These are phyloP conservation scores for Ceratocystis variospora DNA, from an alignment of 2,329 filamentous ascomycete genomes.

Conservation along the genomic window DNA sequence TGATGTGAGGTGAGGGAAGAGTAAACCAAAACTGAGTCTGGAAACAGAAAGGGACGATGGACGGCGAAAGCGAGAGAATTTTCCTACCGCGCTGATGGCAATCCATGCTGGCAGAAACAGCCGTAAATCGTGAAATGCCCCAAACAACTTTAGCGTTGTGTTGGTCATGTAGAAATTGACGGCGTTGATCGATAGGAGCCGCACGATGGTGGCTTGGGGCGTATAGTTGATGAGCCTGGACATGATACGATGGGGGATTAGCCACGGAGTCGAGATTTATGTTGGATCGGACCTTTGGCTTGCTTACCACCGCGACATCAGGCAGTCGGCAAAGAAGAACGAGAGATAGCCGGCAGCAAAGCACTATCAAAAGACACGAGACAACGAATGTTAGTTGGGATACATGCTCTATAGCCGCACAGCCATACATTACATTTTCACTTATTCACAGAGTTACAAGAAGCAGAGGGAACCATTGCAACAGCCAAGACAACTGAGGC, in stretches of 20 bases:
- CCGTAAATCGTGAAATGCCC: slow-evolving; percentile 54
- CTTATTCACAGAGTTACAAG: no score
- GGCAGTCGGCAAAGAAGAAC: slow-evolving; percentile 72
- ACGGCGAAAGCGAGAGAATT: neutral
- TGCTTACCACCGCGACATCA: slow-evolving; percentile 68
- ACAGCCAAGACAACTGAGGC: neutral
- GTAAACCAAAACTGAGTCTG: no score
- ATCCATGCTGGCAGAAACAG: slow-evolving; percentile 67
- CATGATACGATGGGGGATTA: neutral
- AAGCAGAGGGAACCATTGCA: neutral
- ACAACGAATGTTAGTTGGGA: neutral
- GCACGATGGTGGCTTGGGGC: slow-evolving; percentile 64
- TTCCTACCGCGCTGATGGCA: slow-evolving; percentile 54
- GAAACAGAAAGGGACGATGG: neutral
- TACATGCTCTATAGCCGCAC: neutral
- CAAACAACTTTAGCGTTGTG: slow-evolving; percentile 55
- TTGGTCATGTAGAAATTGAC: slow-evolving; percentile 64
- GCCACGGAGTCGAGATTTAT: neutral
- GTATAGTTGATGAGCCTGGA: slow-evolving; percentile 73
- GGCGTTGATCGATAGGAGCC: slow-evolving; percentile 60
- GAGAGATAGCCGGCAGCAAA: slow-evolving; percentile 63
- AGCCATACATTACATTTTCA: no score
- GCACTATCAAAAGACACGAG: slow-evolving; percentile 38
- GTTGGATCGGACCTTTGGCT: slow-evolving; percentile 17
- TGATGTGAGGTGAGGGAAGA: no score